Evolutionary conservation across 345 rosid genomes (phyloP), one percentile per base, ranked within the genome.

Genomic region (Moricandia moricandioides): DNA sequence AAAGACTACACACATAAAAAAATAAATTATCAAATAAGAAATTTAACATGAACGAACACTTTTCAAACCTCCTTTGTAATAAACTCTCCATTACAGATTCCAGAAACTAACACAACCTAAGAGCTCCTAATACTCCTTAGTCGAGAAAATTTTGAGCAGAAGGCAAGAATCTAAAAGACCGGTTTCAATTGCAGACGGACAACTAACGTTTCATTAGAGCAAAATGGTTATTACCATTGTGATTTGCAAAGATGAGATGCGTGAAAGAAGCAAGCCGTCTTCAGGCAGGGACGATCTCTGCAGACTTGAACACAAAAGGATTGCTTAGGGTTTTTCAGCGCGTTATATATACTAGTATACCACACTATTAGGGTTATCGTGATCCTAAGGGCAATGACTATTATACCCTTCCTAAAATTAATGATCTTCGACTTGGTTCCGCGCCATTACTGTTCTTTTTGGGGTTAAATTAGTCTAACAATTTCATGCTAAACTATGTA

Each of bases 1-100:
- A 92, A 85, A 73, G 96, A 87, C 98, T 39, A 62, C 62, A 66
- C 18, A 33, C 30, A 65, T 29, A 33, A 16, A 18, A 51, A 47
- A 47, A 8, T 4, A 26, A 57, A 55, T 14, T 26, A 39, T 2
- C 63, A 16, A 56, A 55, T 60, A 26, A 33, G 24, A 5, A 8
- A 55, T 3, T 51, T 17, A 30, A 21, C 30, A 55, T 4, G 30
- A 10, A 21, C n/a, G 7, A 26, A 24, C 26, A 54, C 13, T 21
- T 54, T 54, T 3, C 29, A 54, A 54, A 18, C 57, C 4, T 3
- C 1, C 24, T 8, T 7, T 37, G 31, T 8, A 9, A 49, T 47
- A 16, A 7, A 51, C 24, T 51, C 56, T 10, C 10, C 24, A 52
- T 8, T 52, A 17, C 27, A 52, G 29, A 8, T 54, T 54, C 29